phyloP scores from a whole-genome alignment of 2,329 filamentous ascomycete genomes.

The Alternaria viburni region DNA sequence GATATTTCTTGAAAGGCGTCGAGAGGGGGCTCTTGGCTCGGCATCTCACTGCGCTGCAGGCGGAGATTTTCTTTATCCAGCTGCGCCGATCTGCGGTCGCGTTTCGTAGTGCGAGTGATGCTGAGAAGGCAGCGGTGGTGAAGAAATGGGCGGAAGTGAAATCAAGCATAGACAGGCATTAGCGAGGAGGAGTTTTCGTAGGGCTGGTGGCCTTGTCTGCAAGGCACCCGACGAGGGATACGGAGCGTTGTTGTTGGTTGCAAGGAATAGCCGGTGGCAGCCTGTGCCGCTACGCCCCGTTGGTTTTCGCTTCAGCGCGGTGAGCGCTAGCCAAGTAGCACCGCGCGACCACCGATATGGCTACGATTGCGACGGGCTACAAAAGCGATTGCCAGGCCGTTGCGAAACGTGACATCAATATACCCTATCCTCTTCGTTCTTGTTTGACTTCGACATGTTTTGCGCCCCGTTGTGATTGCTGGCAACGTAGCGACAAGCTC shows the following conservation, averaged over 20 bases:
- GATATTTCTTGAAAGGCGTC: slow-evolving; percentile 19
- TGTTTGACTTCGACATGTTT: background rate
- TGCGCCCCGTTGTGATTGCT: background rate
- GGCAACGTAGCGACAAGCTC: background rate
- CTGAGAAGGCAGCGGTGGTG: background rate
- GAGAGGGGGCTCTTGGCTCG: slow-evolving; percentile 9
- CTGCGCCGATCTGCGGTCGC: slow-evolving; percentile 10
- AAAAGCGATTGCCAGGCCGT: background rate
- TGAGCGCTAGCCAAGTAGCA: background rate
- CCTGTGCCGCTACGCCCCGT: background rate
- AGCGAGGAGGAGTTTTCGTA: background rate
- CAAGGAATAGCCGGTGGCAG: background rate
- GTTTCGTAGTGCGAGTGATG: background rate
- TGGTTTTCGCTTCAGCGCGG: background rate
- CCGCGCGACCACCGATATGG: background rate
- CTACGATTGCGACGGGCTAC: background rate
- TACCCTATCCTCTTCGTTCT: background rate
- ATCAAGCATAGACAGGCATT: background rate
- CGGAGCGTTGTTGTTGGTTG: background rate
- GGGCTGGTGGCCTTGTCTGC: background rate
- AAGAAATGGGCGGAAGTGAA: background rate
- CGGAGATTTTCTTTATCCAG: slow-evolving; percentile 16
- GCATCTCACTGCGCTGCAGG: slow-evolving; percentile 17
- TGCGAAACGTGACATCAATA: background rate
- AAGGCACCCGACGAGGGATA: background rate